Evolutionary conservation across 1,284 basidiomycete species (phyloP), one percentile per base, ranked within the genome.

Genomic region (Trichosporon coremiiforme): DNA sequence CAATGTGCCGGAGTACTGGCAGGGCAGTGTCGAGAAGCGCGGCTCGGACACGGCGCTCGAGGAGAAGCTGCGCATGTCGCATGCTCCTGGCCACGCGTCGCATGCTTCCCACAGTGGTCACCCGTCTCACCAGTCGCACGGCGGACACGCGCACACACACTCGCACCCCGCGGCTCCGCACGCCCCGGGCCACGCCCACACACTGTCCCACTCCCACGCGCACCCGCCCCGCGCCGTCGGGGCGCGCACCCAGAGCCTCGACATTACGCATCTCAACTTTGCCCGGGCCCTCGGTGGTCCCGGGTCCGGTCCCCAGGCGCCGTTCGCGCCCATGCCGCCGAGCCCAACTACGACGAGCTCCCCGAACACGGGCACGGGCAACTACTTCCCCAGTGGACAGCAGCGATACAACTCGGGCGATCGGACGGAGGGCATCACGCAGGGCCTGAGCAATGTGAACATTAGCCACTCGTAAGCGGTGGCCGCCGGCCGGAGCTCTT

Each of bases 21-120:
- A 73, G 64, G 62, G 50, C n/a, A 50, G 47, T 71, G 20, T 65
- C 47, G 29, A 63, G 66, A 94, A 94, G 80, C 89, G 93, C 64
- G 92, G 91, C 22, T 94, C 93, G 0, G 93, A 95, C 82, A 91
- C 92, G 9, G 85, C 93, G 41, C 85, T 94, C n/a, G 92, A 94
- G 76, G 89, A 92, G 53, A 93, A 94, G 80, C 80, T 95, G 47
- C 91, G 91, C 81, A 90, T 83, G 50, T 53, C 50, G 20, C 66
- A 36, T n/a, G 41, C 17, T 35, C 60, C 66, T 20, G 20, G 55
- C 31, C 68, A 69, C 57, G 64, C 47, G 50, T 70, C 50, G 45
- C 64, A 29, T 33, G 45, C 38, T 0, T 4, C 69, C 71, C 20
- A 72, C 69, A 7, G 69, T 65, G 33, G 47, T 35, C 38, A 64